Evolutionary conservation across 2,329 filamentous ascomycete species (phyloP).

Genomic region (Drechslera avenae): DNA sequence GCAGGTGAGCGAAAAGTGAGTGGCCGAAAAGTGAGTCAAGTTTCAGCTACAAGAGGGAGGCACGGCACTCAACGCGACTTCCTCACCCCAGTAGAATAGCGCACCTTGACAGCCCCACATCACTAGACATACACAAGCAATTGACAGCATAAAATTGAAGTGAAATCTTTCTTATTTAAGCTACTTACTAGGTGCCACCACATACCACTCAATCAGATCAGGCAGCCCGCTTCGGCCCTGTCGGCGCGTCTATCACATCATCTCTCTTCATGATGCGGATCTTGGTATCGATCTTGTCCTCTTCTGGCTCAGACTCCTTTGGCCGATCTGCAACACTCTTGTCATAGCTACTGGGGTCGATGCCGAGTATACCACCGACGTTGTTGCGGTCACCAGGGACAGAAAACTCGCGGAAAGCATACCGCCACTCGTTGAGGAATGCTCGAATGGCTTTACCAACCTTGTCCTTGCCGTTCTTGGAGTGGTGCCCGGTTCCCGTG

Average conservation of each 20-base stretch:
- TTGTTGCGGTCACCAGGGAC: constrained; percentile 94
- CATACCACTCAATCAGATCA: constrained; percentile 18
- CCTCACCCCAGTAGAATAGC: constrained; percentile 2
- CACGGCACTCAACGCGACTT: constrained; percentile 16
- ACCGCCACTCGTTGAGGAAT: constrained; percentile 94
- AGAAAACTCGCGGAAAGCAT: constrained; percentile 93
- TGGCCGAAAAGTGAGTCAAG: constrained; percentile 3
- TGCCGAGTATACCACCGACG: constrained; percentile 67
- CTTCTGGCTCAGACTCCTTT: constrained; percentile 41
- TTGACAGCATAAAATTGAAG: constrained; percentile 11
- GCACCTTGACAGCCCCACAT: neutral
- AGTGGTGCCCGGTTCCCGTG: constrained; percentile 94
- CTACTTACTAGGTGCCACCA: constrained; percentile 26
- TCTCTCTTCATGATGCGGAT: constrained; percentile 48
- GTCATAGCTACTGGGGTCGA: constrained; percentile 66
- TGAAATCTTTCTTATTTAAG: constrained; percentile 37
- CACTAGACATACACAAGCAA: neutral
- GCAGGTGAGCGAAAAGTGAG: neutral
- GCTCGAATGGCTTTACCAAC: constrained; percentile 90
- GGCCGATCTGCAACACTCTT: constrained; percentile 47
- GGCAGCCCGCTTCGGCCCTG: constrained; percentile 42
- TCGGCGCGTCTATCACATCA: constrained; percentile 44
- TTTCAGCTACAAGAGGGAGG: constrained; percentile 11
- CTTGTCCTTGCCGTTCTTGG: constrained; percentile 98
- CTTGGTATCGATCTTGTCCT: constrained; percentile 42